A percentile compares a stretch with the other conserved stretches of the same genome.
phyloP scores from a whole-genome alignment of 2,329 filamentous ascomycete species.

The Sphaerulina musiva region DNA sequence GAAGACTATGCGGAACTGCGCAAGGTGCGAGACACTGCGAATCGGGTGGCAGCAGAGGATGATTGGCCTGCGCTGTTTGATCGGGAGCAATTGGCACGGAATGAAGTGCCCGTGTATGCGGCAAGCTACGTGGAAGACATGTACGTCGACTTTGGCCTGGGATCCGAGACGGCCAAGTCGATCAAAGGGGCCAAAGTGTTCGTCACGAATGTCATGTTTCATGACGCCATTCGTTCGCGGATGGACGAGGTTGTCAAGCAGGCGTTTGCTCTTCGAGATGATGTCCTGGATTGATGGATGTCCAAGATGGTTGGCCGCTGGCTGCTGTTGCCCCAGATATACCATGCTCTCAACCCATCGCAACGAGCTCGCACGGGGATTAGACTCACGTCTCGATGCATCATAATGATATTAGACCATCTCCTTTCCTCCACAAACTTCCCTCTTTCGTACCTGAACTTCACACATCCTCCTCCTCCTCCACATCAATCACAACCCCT shows the following conservation, averaged over 20 bases:
- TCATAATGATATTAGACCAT: too few relatives aligned
- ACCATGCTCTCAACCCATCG: neutral
- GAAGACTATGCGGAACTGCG: conserved; percentile 69
- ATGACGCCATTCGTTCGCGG: conserved; percentile 70
- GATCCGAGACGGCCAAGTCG: conserved; percentile 63
- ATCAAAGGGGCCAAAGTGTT: conserved; percentile 74
- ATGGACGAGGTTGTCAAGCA: conserved; percentile 69
- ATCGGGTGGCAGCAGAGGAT: conserved; percentile 60
- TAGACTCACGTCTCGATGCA: too few relatives aligned
- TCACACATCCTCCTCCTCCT: neutral
- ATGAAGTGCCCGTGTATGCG: conserved; percentile 79
- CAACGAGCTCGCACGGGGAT: neutral
- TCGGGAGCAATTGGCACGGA: conserved; percentile 62
- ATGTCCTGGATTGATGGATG: conserved; percentile 48
- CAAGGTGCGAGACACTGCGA: conserved; percentile 61
- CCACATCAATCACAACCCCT: conserved; percentile 31
- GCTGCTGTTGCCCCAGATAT: neutral
- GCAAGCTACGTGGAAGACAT: conserved; percentile 81
- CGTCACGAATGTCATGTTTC: conserved; percentile 80
- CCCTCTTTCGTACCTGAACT: neutral
- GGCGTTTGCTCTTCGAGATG: conserved; percentile 70
- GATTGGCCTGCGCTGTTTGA: conserved; percentile 77
- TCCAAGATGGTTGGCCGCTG: too few relatives aligned
- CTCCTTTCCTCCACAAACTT: too few relatives aligned
- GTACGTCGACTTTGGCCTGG: conserved; percentile 77